Percentiles rank a stretch among this genome's conserved stretches.
Evolutionary conservation across 2,329 filamentous ascomycete genomes (phyloP).

Genomic region (Diaporthe eres): DNA sequence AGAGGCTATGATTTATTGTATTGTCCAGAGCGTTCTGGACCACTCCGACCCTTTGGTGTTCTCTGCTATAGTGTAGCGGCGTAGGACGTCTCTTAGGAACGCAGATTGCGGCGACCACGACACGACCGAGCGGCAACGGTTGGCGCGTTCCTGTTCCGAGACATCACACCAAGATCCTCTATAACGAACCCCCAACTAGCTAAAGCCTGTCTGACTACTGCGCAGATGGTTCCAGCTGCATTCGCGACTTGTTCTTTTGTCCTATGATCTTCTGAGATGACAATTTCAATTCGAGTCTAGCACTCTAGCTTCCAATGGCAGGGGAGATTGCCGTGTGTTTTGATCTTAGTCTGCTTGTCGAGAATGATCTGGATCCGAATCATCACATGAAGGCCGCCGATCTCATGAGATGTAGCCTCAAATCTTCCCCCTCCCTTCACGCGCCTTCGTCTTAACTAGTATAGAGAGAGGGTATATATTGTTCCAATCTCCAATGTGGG

Average conservation of each 20-base stretch:
- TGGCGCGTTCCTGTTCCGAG: conserved; percentile 4
- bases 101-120: background rate
- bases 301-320: background rate
- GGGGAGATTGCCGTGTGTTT: background rate
- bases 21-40: too few relatives aligned
- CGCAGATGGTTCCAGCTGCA: background rate
- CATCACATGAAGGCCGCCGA: background rate
- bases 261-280: background rate
- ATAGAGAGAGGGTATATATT: background rate
- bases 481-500: background rate
- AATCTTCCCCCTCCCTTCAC: background rate
- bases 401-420: background rate
- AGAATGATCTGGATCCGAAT: background rate
- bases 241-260: background rate
- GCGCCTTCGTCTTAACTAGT: background rate
- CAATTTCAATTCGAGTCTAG: conserved; percentile 5
- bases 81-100: background rate
- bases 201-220: conserved; percentile 27
- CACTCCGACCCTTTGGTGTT: too few relatives aligned
- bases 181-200: background rate
- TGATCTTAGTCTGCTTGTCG: background rate
- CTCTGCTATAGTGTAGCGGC: too few relatives aligned
- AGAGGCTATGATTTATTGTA: too few relatives aligned
- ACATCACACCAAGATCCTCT: conserved; percentile 5
- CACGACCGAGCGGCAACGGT: background rate